Evolutionary conservation across 2,329 filamentous ascomycete genomes (phyloP), one percentile per base, ranked within the genome.

Genomic region (Sarocladium oryzae): DNA sequence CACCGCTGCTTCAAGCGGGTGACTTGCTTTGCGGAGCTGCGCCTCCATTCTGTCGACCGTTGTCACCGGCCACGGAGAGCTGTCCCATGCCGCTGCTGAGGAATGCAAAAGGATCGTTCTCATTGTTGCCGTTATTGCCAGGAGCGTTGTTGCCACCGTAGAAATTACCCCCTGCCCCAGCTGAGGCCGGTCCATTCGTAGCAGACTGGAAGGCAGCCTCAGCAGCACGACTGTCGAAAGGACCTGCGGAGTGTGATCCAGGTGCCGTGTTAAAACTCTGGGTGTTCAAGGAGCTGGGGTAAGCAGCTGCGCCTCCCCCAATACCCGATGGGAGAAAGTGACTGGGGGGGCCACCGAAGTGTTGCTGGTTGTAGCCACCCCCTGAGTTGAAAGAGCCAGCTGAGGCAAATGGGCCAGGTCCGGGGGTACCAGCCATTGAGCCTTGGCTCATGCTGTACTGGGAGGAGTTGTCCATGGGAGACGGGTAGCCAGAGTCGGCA

Each of bases 131-230:
- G 64, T 85, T 86, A 61, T 86, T 88, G 21, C 46, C 46, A 7
- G 46, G 30, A 26, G 30, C 46, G 63, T 82, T 82, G 61, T 85
- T 87, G 20, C 56, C 66, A 55, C 61, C 64, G 55, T 72, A 72
- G 50, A 70, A 72, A 59, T 70, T 71, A 70, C 68, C 68, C 37
- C 86, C 84, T 30, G 85, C 83, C 36, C 86, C 88, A 54, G 85
- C 85, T 40, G 87, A 88, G 15, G 85, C 84, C 18, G 86, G 85
- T 52, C 88, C 88, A 59, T 93, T 92, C 60, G 85, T 85, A 35
- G 89, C 90, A 36, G 88, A 88, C 65, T 89, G 88, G 76, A 99
- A 99, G 23, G 93, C 92, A 54, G 90, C 90, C 72, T 97, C 92
- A 15, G 92, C 89, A 56, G 89, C 88, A 56, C 91, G 88, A 74